Evolutionary conservation across 2,329 filamentous ascomycete genomes (phyloP), one percentile per base, ranked within the genome.

Genomic region (Pezicula radicicola): DNA sequence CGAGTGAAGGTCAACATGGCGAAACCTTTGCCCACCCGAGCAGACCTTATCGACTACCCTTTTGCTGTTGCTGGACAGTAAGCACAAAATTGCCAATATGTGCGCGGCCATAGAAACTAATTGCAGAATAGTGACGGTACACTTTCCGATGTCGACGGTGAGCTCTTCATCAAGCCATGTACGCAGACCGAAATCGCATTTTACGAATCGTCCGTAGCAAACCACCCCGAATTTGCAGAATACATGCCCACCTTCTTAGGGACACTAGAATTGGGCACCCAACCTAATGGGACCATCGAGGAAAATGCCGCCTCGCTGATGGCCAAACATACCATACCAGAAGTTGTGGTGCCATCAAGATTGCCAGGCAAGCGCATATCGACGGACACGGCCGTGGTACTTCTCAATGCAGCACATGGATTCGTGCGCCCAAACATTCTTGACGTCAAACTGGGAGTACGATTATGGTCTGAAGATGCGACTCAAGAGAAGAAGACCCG

Each of bases 141-240:
- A 44, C 82, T 96, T 63, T 91, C 87, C 66, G 91, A 96, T 65
- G 77, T 81, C 50, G 84, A 89, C 49, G 94, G 94, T 67, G 83
- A 88, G 57, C 77, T 97, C 33, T 89, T 99, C 68, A 90, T 97
- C 67, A 99, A 99, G 72, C 94, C 94, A 16, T 97, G 93, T 70
- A 96, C 89, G 0, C 74, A 84, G 56, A 79, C 85, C 57, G 94
- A 99, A 73, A 84, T 97, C 62, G 79, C 84, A 42, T 99, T 99
- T 70, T 99, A 99, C 76, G 83, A 96, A 68, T 85, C 75, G 25
- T 66, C 85, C 27, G 69, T 71, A 48, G 71, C 80, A 33, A 72
- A 78, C 19, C 87, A 96, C 66, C 82, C 84, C 28, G 83, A 86
- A 2, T 90, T 97, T 63, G 81, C 85, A 47, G 81, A 85, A 21